These are phyloP conservation scores for Stagonosporopsis vannaccii DNA, from an alignment of 2,329 filamentous ascomycete species.

Conservation along the genomic window DNA sequence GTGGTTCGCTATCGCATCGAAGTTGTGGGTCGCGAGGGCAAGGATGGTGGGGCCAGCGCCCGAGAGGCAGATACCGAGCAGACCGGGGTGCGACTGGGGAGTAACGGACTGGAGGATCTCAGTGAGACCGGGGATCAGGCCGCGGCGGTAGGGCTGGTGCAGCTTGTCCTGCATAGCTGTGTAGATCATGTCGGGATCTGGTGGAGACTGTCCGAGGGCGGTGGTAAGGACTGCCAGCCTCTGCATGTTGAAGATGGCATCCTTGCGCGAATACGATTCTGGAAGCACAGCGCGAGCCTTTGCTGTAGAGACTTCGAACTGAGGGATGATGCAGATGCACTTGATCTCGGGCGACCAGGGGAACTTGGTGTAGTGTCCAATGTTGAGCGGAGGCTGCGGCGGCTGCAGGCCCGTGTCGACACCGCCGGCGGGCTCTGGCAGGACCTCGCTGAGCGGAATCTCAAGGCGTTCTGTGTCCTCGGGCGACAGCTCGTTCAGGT, in stretches of 20 bases:
- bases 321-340: conserved; percentile 92
- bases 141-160: conserved; percentile 94
- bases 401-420: conserved; percentile 87
- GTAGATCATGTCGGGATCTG: conserved; percentile 92
- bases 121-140: conserved; percentile 87
- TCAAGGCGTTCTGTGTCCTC: conserved; percentile 90
- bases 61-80: conserved; percentile 92
- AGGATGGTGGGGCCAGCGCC: conserved; percentile 95
- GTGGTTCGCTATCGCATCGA: conserved; percentile 81
- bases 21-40: conserved; percentile 88
- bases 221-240: conserved; percentile 89
- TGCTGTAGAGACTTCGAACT: conserved; percentile 95
- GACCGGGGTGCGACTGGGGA: conserved; percentile 82
- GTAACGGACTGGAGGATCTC: conserved; percentile 93
- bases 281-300: conserved; percentile 88
- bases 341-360: conserved; percentile 95
- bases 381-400: conserved; percentile 87
- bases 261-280: conserved; percentile 76
- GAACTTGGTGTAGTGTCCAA: conserved; percentile 96
- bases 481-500: conserved; percentile 88
- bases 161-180: conserved; percentile 98
- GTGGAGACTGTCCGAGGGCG: conserved; percentile 86
- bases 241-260: conserved; percentile 96
- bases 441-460: conserved; percentile 91
- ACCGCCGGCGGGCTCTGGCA: conserved; percentile 88